Conservation (phyloP, 371 early-diverging fungal species). For the Mucor circinelloides region DNA sequence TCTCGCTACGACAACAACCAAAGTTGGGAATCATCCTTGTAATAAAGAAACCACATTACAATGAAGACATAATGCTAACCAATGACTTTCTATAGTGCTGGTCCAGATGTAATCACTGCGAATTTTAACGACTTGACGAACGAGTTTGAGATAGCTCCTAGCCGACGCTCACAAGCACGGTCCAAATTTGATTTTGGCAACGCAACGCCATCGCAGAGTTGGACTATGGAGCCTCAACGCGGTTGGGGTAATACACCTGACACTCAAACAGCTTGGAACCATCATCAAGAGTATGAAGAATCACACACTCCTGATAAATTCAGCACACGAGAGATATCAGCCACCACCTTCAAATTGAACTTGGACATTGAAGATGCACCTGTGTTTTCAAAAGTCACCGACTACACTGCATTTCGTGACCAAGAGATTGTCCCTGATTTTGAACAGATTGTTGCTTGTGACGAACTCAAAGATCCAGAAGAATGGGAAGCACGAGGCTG, state of each 20-base stretch:
- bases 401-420: slow-evolving; percentile 29
- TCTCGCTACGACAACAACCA: slow-evolving; percentile 5
- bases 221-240: slow-evolving; percentile 9
- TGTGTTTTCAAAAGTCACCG: slow-evolving; percentile 25
- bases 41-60: background rate
- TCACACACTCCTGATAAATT: background rate
- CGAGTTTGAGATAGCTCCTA: slow-evolving; percentile 19
- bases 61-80: background rate
- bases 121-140: slow-evolving; percentile 21
- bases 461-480: slow-evolving; percentile 15
- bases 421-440: slow-evolving; percentile 33
- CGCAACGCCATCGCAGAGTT: background rate
- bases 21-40: slow-evolving; percentile 18
- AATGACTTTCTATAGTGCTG: background rate
- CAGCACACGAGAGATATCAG: slow-evolving; percentile 3
- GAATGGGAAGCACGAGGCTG: slow-evolving; percentile 9
- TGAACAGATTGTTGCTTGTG: slow-evolving; percentile 25
- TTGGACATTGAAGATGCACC: slow-evolving; percentile 32
- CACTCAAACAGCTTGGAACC: background rate
- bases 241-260: slow-evolving; percentile 12
- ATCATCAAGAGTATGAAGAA: background rate
- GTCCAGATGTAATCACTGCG: slow-evolving; percentile 19
- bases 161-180: background rate
- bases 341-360: slow-evolving; percentile 27
- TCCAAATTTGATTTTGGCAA: slow-evolving; percentile 22